Evolutionary conservation across 768 basidiomycete species (phyloP).

Genomic region (Pleurotus salmoneostramineus): DNA sequence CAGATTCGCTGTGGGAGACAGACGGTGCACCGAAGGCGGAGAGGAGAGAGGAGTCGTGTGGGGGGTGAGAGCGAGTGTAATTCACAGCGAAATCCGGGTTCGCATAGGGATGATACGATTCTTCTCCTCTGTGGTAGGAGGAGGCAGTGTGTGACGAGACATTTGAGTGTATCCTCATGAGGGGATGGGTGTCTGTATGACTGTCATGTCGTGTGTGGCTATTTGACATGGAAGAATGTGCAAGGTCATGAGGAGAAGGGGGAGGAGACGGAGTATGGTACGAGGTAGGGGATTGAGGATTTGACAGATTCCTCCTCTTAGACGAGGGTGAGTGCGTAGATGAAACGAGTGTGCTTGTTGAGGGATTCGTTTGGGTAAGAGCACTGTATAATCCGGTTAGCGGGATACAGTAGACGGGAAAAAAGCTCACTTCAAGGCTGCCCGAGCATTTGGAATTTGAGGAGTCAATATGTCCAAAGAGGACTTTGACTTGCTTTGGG

Average conservation of each 20-base stretch:
- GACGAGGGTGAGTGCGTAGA: slow-evolving; percentile 22
- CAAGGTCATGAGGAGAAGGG: slow-evolving; percentile 17
- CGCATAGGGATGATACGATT: slow-evolving; percentile 70
- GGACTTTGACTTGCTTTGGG: slow-evolving; percentile 44
- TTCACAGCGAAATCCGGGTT: slow-evolving; percentile 64
- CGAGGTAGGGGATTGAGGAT: slow-evolving; percentile 23
- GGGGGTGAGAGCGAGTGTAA: slow-evolving; percentile 16
- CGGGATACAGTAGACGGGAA: slow-evolving; percentile 6
- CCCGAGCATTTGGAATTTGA: slow-evolving; percentile 43
- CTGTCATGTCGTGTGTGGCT: slow-evolving; percentile 6
- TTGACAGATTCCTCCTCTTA: slow-evolving; percentile 36
- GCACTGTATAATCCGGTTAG: slow-evolving; percentile 31
- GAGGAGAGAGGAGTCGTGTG: slow-evolving; percentile 23
- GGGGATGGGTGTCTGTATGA: slow-evolving; percentile 3
- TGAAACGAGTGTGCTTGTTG: slow-evolving; percentile 45
- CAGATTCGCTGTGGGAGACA: slow-evolving; percentile 46
- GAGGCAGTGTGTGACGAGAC: slow-evolving; percentile 9
- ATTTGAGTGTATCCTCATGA: neutral
- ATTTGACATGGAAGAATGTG: slow-evolving; percentile 16
- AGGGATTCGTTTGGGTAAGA: slow-evolving; percentile 58
- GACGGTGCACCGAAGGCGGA: slow-evolving; percentile 22
- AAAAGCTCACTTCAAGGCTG: slow-evolving; percentile 55
- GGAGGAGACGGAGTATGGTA: slow-evolving; percentile 25
- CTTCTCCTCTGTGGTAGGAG: slow-evolving; percentile 24
- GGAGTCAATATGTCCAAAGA: slow-evolving; percentile 59